phyloP scores from a whole-genome alignment of 2,329 filamentous ascomycete genomes.

The Ascochyta lentis region DNA sequence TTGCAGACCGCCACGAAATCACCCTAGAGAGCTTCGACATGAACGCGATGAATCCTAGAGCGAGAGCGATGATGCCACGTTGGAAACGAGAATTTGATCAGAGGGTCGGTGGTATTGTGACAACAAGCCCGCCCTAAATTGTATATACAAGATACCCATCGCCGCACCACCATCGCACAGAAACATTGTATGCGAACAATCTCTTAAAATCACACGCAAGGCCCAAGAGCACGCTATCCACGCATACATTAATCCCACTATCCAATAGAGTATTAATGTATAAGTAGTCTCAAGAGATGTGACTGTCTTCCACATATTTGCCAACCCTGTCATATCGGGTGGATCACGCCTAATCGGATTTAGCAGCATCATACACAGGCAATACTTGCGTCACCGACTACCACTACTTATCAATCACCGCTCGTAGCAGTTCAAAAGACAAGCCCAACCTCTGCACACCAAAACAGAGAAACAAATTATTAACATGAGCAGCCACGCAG shows the following conservation, averaged over 20 bases:
- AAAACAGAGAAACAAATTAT: not conserved
- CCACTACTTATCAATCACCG: not conserved
- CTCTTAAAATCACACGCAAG: too few relatives aligned
- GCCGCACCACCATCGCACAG: too few relatives aligned
- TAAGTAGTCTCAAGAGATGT: too few relatives aligned
- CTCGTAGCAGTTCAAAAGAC: not conserved
- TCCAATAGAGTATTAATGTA: too few relatives aligned
- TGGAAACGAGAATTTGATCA: slow-evolving; percentile 43
- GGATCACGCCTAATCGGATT: too few relatives aligned
- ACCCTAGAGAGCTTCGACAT: slow-evolving; percentile 34
- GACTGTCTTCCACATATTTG: too few relatives aligned
- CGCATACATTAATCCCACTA: too few relatives aligned
- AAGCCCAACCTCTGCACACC: not conserved
- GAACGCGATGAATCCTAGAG: slow-evolving; percentile 13
- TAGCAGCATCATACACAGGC: not conserved
- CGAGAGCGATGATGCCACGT: slow-evolving; percentile 38
- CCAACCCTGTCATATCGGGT: too few relatives aligned
- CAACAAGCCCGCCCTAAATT: not conserved
- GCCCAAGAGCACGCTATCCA: too few relatives aligned
- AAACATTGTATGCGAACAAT: not conserved
- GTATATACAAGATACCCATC: not conserved
- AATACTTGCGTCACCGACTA: slow-evolving; percentile 1
- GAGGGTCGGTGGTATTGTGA: slow-evolving; percentile 31
- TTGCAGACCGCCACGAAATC: slow-evolving; percentile 25
- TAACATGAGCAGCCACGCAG: not conserved